Conservation (phyloP, 176 grass and related monocot species). For the Guadua angustifolia region DNA sequence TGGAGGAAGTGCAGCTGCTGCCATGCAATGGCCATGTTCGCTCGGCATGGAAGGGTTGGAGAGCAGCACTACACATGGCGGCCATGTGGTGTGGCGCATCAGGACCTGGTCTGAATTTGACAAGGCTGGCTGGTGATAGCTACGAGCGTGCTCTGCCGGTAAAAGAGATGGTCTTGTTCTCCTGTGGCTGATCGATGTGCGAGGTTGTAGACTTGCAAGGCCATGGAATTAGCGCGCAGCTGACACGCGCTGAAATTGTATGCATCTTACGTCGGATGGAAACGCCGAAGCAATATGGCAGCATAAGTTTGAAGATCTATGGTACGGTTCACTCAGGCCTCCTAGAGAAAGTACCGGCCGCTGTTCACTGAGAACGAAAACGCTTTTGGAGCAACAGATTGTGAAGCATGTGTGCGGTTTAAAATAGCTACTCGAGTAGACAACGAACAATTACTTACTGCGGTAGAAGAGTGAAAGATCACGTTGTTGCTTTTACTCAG, state of each 20-base stretch:
- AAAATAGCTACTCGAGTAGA: not conserved
- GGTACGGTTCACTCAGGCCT: not conserved
- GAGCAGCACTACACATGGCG: slow-evolving; percentile 2
- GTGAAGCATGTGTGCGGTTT: not conserved
- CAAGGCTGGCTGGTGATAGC: not conserved
- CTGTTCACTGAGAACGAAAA: not conserved
- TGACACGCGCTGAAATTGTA: not conserved
- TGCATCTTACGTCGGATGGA: too few relatives aligned
- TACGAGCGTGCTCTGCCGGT: not conserved
- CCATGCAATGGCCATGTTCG: not conserved
- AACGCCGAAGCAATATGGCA: not conserved
- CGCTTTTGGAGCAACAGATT: not conserved
- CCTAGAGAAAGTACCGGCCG: not conserved
- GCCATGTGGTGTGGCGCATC: slow-evolving; percentile 6
- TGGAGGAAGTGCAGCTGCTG: not conserved
- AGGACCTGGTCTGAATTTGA: not conserved
- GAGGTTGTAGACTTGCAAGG: not conserved
- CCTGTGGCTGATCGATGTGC: not conserved
- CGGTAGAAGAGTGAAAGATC: not conserved
- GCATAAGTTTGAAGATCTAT: not conserved
- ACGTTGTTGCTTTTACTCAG: not conserved
- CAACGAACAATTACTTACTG: not conserved
- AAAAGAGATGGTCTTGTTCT: not conserved
- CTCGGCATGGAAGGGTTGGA: not conserved
- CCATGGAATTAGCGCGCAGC: not conserved